Base-by-base conservation (phyloP, 257 asterid species). In the Salvia miltiorrhiza region DNA sequence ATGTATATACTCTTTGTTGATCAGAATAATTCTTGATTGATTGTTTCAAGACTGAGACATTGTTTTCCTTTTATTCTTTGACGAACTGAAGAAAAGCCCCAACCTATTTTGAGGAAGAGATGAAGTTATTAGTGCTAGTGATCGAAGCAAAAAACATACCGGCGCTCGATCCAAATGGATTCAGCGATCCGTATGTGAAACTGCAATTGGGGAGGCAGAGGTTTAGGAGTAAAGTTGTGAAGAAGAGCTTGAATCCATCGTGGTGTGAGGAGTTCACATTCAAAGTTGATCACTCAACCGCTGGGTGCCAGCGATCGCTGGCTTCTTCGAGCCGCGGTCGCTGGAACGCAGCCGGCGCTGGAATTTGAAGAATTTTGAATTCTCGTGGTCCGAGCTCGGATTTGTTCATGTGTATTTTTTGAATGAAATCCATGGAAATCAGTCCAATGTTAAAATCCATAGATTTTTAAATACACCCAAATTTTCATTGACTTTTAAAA, bases 191-290 rank as follows among this genome's bases (percentile, higher is more conserved):
- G 26, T 94, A 94, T 69, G 99, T 89, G 33, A 94, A 87, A 72
- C 75, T 94, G 72, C 93, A 87, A 83, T 50, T 94, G 79, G 99
- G 98, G 21, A 94, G 66, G 82, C 98, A 89, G 66, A 87, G 75
- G 73, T 84, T 81, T 73, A 82, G 72, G 83, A 89, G 87, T 65
- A 91, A 91, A 82, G 98, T 92, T 24, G 87, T 91, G 44, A 87
- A 91, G 83, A 94, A 94, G 82, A 76, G 83, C 74, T 78, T 94
- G 81, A 94, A 82, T 45, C 99, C 99, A 17, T 84, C 96, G 1
- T 94, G 99, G 99, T 87, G 95, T 50, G 97, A 94, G 79, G 99
- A 94, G 45, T 91, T 91, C 84, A 65, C 80, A 49, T 91, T 94
- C 70, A 80, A 79, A 58, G 96, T 94, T 19, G 98, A 94, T 30